Base-by-base conservation (phyloP, 208 protist genomes). In the Trichomonas vaginalis region DNA sequence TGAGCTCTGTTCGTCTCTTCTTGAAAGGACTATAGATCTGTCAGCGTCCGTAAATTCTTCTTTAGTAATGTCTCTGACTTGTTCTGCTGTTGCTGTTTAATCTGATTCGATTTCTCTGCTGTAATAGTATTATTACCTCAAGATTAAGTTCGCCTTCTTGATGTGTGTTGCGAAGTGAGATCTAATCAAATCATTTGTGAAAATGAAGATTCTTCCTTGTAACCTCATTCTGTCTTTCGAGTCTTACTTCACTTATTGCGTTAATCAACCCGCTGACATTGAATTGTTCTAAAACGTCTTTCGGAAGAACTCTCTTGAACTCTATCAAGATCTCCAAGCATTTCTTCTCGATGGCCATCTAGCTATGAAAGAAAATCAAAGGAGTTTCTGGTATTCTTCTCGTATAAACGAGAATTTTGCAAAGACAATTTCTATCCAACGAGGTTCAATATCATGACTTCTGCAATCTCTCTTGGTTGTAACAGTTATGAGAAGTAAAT, bases 351-450 rank as follows among this genome's bases (percentile, higher is more conserved):
- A 86, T 21, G n/a, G 46, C 40, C 6, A n/a, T 87, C 8, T 82
- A 47, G 1, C 95, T 39, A 37, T 40, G 95, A 70, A 96, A 23
- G 39, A 79, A 70, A 97, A 99, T 99, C 9, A 96, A 48, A n/a
- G 98, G 98, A 32, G 98, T 98, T 17, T 96, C 96, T 83, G 97
- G 97, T 10, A 97, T 47, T 32, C 82, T 79, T 10, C 96, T 97
- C 0, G 98, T 99, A 90, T 98, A 98, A 97, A 99, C 99, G 49
- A 99, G 97, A 88, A 99, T 97, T 97, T 99, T 99, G 83, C 98
- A 97, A 83, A 99, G 95, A 56, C 96, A 40, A 49, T 96, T 96
- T 95, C 97, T 97, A 96, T 96, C 96, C 0, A 96, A 39, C 42
- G 96, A 97, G 9, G 96, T 96, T 47, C 97, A 96, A 32, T 98